These are phyloP conservation scores for Tetrahymena elliotti DNA, from an alignment of 73 alveolate species.

Conservation along the genomic window DNA sequence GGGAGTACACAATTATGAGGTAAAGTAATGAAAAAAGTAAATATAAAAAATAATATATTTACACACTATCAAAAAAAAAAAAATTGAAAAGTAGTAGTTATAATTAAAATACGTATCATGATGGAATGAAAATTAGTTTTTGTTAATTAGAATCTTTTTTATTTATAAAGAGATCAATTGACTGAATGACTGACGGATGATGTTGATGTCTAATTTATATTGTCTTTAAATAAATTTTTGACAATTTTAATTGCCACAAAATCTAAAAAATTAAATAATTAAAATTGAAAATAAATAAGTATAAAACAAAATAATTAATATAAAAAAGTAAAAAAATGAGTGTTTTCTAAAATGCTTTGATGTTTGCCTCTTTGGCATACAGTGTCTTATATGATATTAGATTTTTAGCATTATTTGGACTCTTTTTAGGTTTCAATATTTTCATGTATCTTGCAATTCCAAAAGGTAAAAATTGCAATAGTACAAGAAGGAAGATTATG, in stretches of 20 bases:
- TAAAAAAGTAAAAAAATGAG: not conserved
- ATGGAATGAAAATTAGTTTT: not conserved
- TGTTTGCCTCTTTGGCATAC: not conserved
- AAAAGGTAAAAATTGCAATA: not conserved
- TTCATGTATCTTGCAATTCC: not conserved
- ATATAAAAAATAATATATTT: too few species aligned
- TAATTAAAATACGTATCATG: not conserved
- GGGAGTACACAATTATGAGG: not conserved
- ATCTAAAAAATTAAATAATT: not conserved
- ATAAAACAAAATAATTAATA: not conserved
- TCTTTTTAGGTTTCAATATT: not conserved
- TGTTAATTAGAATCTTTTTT: not conserved
- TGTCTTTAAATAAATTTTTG: not conserved
- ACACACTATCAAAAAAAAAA: not conserved
- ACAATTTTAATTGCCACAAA: not conserved
- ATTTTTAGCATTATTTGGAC: not conserved
- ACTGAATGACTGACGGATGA: too few species aligned
- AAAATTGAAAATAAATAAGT: not conserved
- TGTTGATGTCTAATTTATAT: not conserved
- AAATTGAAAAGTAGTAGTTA: not conserved
- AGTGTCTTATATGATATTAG: not conserved
- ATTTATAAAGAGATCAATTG: not conserved
- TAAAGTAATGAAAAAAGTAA: not conserved
- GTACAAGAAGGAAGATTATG: not conserved
- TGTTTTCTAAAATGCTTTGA: not conserved